Percentiles rank a stretch among this genome's conserved stretches.
Evolutionary conservation across 345 rosid genomes (phyloP).

Genomic region (Dipteronia sinensis): DNA sequence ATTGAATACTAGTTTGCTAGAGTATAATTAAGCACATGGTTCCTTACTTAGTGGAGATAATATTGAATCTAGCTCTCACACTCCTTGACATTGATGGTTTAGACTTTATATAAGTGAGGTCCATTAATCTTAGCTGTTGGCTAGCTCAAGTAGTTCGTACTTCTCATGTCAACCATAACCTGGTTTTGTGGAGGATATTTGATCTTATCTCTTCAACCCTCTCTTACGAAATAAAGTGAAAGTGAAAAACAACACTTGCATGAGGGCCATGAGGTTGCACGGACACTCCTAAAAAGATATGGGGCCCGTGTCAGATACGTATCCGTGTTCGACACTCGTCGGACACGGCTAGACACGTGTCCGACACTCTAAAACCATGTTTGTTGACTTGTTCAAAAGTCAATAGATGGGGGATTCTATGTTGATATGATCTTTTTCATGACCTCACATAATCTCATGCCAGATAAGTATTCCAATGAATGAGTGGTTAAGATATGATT

Average conservation of each 20-base stretch:
- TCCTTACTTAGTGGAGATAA: conserved; percentile 12
- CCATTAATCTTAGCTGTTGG: conserved; percentile 33
- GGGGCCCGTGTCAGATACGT: no score
- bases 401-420: no score
- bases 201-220: conserved; percentile 46
- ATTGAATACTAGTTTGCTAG: background rate
- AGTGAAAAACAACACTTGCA: background rate
- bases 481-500: no score
- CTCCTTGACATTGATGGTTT: conserved; percentile 18
- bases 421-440: no score
- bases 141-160: conserved; percentile 16
- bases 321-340: no score
- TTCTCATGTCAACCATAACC: conserved; percentile 24
- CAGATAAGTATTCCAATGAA: no score
- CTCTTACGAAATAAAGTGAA: background rate
- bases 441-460: no score
- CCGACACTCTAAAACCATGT: no score
- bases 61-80: conserved; percentile 19
- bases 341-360: no score
- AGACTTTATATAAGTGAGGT: conserved; percentile 7
- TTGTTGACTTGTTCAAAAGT: no score
- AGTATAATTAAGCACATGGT: conserved; percentile 12
- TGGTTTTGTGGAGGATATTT: conserved; percentile 49
- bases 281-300: no score
- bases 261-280: background rate